Percentiles rank a stretch among this genome's conserved stretches.
These are phyloP conservation scores for Rosa persica DNA, from an alignment of 306 rosid species.

Conservation along the genomic window DNA sequence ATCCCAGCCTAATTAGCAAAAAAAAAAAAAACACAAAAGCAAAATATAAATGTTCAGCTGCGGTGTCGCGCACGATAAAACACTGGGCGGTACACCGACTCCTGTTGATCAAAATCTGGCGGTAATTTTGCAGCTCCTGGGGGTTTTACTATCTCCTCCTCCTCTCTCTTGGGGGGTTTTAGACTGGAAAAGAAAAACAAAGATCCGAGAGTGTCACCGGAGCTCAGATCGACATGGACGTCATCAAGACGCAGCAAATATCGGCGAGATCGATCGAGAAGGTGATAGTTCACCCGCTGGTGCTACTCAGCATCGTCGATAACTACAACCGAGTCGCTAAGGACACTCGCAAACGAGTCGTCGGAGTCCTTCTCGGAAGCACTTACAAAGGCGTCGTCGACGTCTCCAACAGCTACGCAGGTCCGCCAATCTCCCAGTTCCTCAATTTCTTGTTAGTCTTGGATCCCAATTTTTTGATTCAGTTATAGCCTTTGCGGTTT, in stretches of 20 bases:
- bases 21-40: no score
- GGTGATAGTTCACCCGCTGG: slow-evolving; percentile 83
- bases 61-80: background rate
- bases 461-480: background rate
- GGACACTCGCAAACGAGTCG: slow-evolving; percentile 82
- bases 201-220: background rate
- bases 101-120: background rate
- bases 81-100: background rate
- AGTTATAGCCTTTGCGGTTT: background rate
- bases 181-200: background rate
- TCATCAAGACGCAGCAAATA: slow-evolving; percentile 80
- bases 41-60: background rate
- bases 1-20: no score
- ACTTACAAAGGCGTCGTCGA: slow-evolving; percentile 82
- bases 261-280: slow-evolving; percentile 73
- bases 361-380: slow-evolving; percentile 80
- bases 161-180: slow-evolving; percentile 11
- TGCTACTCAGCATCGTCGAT: slow-evolving; percentile 87
- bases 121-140: background rate
- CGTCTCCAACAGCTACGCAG: slow-evolving; percentile 87
- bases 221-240: slow-evolving; percentile 54
- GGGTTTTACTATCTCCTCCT: background rate
- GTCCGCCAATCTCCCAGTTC: slow-evolving; percentile 24
- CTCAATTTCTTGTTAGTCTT: background rate
- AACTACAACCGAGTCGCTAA: slow-evolving; percentile 87